A percentile compares a stretch with the other conserved stretches of the same genome.
Conservation (phyloP, 192 early-diverging fungal genomes). For the Mortierella alpina region DNA sequence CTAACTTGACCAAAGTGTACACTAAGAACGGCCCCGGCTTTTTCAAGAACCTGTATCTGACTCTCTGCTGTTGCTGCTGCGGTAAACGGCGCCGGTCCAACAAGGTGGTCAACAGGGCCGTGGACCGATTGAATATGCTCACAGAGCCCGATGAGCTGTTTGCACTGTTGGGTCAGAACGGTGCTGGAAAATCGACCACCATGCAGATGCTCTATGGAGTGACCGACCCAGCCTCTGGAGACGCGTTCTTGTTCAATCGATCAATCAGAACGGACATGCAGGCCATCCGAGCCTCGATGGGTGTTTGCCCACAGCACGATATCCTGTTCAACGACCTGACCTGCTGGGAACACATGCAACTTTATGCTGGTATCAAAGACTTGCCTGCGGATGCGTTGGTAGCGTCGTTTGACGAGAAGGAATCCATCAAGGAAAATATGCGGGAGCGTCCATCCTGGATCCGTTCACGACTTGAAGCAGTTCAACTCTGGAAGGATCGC, state of each 20-base stretch:
- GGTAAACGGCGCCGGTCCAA: conserved; percentile 15
- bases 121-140: conserved; percentile 57
- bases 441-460: conserved; percentile 35
- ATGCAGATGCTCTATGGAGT: conserved; percentile 81
- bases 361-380: conserved; percentile 84
- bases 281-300: conserved; percentile 74
- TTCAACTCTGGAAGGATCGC: conserved; percentile 74
- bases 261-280: conserved; percentile 66
- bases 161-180: conserved; percentile 81
- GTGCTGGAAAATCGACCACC: conserved; percentile 82
- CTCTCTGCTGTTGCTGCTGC: conserved; percentile 39
- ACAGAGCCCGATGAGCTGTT: conserved; percentile 64
- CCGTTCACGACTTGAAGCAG: conserved; percentile 67
- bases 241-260: conserved; percentile 72
- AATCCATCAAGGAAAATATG: conserved; percentile 66
- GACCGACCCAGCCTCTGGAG: conserved; percentile 68
- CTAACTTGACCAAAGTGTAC: conserved; percentile 68
- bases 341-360: conserved; percentile 77
- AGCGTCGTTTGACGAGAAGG: conserved; percentile 30
- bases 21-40: conserved; percentile 31
- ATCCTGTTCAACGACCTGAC: conserved; percentile 82
- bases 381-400: conserved; percentile 54
- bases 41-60: conserved; percentile 30
- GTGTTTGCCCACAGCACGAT: conserved; percentile 83
- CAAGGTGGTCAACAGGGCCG: conserved; percentile 60